Conservation (phyloP, 164 flowering plant genomes). For the Piper longum region DNA sequence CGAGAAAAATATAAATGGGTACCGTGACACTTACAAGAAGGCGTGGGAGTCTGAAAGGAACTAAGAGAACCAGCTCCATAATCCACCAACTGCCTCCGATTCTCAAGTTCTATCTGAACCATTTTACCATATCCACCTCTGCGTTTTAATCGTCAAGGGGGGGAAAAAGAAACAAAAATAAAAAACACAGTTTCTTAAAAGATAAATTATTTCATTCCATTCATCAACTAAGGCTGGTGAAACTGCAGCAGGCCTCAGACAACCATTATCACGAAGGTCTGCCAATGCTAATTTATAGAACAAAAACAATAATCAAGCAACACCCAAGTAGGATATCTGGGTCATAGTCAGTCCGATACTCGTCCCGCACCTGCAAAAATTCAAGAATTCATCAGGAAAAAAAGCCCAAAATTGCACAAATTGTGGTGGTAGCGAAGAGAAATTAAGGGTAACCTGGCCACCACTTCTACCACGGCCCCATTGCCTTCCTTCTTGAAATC, state of each 20-base stretch:
- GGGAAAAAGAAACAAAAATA: constrained; percentile 2
- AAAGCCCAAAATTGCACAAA: not conserved
- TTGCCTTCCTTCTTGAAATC: constrained; percentile 94
- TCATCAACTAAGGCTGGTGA: not conserved
- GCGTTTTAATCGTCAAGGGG: constrained; percentile 55
- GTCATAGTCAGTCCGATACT: constrained; percentile 95
- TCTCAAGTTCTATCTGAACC: constrained; percentile 86
- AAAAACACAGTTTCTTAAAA: not conserved
- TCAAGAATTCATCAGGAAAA: not conserved
- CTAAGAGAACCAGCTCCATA: constrained; percentile 85
- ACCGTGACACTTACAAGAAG: constrained; percentile 51
- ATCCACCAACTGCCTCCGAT: constrained; percentile 87
- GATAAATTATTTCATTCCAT: not conserved
- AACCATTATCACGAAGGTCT: too few species aligned
- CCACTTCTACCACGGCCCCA: constrained; percentile 99
- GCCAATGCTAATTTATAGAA: not conserved
- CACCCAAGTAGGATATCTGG: constrained; percentile 77
- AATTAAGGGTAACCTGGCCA: constrained; percentile 50
- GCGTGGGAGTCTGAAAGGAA: constrained; percentile 40
- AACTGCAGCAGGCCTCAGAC: too few species aligned
- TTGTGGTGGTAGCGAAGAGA: not conserved
- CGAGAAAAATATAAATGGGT: not conserved
- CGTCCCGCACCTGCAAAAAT: constrained; percentile 77
- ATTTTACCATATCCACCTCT: constrained; percentile 99
- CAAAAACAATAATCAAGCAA: not conserved